phyloP scores from a whole-genome alignment of 495 filamentous ascomycete genomes.

The Cercophora newfieldiana region DNA sequence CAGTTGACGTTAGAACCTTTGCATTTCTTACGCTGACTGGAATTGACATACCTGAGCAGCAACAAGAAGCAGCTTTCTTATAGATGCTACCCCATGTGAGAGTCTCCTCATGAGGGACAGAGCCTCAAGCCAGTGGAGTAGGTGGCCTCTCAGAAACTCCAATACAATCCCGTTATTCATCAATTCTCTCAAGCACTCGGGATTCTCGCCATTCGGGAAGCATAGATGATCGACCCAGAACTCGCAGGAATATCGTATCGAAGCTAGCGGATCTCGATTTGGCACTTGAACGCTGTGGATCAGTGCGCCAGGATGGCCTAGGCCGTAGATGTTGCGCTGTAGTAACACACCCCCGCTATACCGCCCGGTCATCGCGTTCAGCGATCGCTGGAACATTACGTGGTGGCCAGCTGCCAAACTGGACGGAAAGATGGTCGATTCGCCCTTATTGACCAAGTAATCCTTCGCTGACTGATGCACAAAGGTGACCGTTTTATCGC shows the following conservation, averaged over 20 bases:
- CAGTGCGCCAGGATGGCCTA: neutral
- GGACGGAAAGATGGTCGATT: slow-evolving; percentile 17
- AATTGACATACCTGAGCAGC: slow-evolving; percentile 1
- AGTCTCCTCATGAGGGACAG: slow-evolving; percentile 34
- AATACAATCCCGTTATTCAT: neutral
- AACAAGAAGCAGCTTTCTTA: slow-evolving; percentile 16
- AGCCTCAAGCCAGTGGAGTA: slow-evolving; percentile 17
- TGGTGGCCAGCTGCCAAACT: slow-evolving; percentile 21
- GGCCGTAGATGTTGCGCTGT: slow-evolving; percentile 28
- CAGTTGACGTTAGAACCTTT: neutral
- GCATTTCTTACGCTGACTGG: too few relatives aligned
- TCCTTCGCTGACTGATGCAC: slow-evolving; percentile 49
- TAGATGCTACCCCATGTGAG: slow-evolving; percentile 8
- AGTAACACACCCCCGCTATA: too few relatives aligned
- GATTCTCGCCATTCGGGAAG: neutral
- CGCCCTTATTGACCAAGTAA: slow-evolving; percentile 31
- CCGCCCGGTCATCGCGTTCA: slow-evolving; percentile 28
- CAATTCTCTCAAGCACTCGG: neutral
- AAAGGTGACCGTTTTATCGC: slow-evolving; percentile 32
- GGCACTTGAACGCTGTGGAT: slow-evolving; percentile 17
- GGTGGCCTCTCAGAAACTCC: too few relatives aligned
- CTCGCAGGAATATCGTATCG: slow-evolving; percentile 30
- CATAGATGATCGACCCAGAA: slow-evolving; percentile 9
- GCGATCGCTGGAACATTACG: slow-evolving; percentile 31
- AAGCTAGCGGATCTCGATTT: slow-evolving; percentile 31